These are phyloP conservation scores for Lotmaria passim DNA, from an alignment of 208 protist genomes.

Conservation along the genomic window DNA sequence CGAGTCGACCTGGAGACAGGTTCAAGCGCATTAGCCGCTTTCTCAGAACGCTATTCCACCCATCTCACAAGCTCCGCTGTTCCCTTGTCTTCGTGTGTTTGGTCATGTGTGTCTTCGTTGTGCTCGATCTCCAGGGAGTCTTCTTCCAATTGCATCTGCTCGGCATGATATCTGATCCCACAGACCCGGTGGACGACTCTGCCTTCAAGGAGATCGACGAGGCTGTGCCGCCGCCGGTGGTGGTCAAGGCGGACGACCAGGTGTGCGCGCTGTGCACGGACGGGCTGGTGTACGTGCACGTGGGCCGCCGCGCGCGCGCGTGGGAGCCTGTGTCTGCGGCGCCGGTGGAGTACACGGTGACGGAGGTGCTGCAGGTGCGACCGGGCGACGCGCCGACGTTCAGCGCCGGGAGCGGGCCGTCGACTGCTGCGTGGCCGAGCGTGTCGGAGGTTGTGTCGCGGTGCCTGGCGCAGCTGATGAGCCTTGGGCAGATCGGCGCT, in stretches of 20 bases:
- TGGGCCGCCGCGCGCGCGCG: background rate
- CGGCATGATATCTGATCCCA: background rate
- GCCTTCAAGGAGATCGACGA: background rate
- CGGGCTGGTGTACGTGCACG: slow-evolving; percentile 14
- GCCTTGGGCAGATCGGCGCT: slow-evolving; percentile 2
- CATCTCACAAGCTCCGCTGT: too few relatives aligned
- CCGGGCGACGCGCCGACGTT: background rate
- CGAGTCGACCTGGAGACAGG: too few relatives aligned
- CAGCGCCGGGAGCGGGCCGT: background rate
- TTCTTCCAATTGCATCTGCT: too few relatives aligned
- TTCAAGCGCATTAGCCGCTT: too few relatives aligned
- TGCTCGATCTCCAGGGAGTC: too few relatives aligned
- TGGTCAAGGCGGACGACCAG: background rate
- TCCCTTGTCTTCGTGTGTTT: too few relatives aligned
- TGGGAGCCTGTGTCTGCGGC: background rate
- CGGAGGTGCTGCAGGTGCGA: slow-evolving; percentile 6
- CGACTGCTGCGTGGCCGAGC: background rate
- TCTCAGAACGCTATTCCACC: too few relatives aligned
- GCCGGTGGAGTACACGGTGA: background rate
- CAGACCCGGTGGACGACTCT: background rate
- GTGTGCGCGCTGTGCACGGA: slow-evolving; percentile 15
- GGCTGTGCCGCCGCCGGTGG: background rate
- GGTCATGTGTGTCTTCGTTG: too few relatives aligned
- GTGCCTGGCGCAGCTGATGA: slow-evolving; percentile 8
- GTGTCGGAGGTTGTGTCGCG: slow-evolving; percentile 1